Conservation (phyloP, 768 basidiomycete species). For the Hericium erinaceus region DNA sequence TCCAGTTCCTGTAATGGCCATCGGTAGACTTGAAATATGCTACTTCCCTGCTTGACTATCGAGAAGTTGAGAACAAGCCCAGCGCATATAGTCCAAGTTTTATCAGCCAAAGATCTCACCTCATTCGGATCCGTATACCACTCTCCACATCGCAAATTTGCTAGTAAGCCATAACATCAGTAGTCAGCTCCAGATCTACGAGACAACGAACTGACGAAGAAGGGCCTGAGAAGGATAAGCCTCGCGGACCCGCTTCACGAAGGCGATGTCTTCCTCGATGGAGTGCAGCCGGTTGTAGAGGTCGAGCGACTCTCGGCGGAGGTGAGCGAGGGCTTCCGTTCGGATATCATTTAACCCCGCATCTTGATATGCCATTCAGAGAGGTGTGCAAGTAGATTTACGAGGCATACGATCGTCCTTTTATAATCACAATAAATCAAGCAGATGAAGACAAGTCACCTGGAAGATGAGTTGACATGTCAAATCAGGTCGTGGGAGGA, state of each 20-base stretch:
- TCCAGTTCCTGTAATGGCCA: conserved; percentile 79
- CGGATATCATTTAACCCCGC: not conserved
- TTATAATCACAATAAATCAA: too few relatives aligned
- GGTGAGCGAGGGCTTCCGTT: conserved; percentile 22
- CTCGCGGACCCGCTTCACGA: conserved; percentile 48
- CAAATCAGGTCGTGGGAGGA: too few relatives aligned
- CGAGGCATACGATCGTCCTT: too few relatives aligned
- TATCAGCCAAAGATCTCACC: conserved; percentile 26
- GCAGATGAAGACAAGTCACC: too few relatives aligned
- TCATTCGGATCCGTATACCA: conserved; percentile 82
- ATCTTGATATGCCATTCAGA: too few relatives aligned
- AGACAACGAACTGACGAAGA: conserved; percentile 35
- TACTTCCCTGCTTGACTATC: conserved; percentile 23
- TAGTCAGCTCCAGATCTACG: not conserved
- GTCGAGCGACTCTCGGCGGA: conserved; percentile 65
- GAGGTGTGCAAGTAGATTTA: too few relatives aligned
- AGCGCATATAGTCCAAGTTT: conserved; percentile 3
- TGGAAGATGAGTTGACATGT: too few relatives aligned
- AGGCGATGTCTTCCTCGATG: conserved; percentile 65
- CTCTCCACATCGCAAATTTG: conserved; percentile 88
- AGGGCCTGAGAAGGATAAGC: conserved; percentile 44
- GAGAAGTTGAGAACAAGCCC: conserved; percentile 13
- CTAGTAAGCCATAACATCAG: conserved; percentile 27
- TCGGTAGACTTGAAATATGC: conserved; percentile 94
- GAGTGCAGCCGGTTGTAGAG: conserved; percentile 86